Conservation (phyloP, 2,329 filamentous ascomycete genomes). For the Calycina herbarum region DNA sequence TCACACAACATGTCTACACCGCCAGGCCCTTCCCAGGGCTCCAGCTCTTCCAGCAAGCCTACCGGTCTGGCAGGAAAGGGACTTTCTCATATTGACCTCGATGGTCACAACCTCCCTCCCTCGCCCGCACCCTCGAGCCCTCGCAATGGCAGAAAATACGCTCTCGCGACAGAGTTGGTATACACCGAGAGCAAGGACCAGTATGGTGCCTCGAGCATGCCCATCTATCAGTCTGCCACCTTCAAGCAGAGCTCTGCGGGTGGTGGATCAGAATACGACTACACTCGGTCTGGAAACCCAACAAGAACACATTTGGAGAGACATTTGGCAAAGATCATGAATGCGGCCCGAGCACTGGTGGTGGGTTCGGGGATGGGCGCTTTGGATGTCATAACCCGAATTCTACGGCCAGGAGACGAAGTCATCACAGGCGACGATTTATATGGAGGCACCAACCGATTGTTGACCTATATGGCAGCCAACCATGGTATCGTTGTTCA, state of each 20-base stretch:
- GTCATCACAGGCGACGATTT: constrained; percentile 96
- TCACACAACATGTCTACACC: constrained; percentile 37
- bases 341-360: constrained; percentile 83
- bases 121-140: constrained; percentile 93
- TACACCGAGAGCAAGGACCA: constrained; percentile 96
- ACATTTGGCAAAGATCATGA: constrained; percentile 99
- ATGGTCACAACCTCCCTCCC: constrained; percentile 82
- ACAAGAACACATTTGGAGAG: constrained; percentile 94
- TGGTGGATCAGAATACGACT: constrained; percentile 90
- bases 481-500: constrained; percentile 92
- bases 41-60: constrained; percentile 23
- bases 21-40: constrained; percentile 30
- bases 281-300: constrained; percentile 95
- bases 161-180: constrained; percentile 91
- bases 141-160: constrained; percentile 81
- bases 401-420: constrained; percentile 90
- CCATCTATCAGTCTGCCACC: constrained; percentile 97
- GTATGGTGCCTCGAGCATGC: constrained; percentile 93
- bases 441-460: constrained; percentile 91
- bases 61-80: constrained; percentile 32
- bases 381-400: constrained; percentile 89
- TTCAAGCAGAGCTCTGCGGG: constrained; percentile 88
- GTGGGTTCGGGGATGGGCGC: constrained; percentile 98
- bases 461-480: constrained; percentile 86
- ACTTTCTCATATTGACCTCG: constrained; percentile 64